Percentiles rank a stretch among this genome's conserved stretches.
Conservation (phyloP, 345 rosid genomes). For the Eucalyptus sp. region DNA sequence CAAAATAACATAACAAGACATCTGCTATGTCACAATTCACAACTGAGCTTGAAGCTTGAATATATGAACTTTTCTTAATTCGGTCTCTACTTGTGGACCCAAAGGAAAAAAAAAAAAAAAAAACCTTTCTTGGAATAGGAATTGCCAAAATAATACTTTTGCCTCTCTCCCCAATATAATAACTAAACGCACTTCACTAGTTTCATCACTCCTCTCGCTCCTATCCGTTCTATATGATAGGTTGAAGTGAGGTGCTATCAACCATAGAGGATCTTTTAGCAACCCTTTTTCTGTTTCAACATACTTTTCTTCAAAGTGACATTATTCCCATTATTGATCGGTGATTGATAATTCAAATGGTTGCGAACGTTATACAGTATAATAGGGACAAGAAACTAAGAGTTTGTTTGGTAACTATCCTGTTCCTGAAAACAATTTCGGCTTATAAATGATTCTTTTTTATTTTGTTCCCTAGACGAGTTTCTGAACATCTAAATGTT, state of each 20-base stretch:
- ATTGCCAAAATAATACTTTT: not conserved
- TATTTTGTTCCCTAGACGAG: no score
- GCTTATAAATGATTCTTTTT: no score
- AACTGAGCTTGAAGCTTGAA: not conserved
- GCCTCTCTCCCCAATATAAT: not conserved
- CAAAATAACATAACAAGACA: not conserved
- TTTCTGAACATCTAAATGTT: no score
- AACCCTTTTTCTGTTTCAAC: not conserved
- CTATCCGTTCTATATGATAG: not conserved
- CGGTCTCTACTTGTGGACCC: not conserved
- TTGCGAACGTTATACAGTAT: no score
- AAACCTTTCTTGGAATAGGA: not conserved
- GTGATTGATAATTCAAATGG: not conserved
- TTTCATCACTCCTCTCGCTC: not conserved
- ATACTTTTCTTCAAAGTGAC: not conserved
- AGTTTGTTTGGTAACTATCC: no score
- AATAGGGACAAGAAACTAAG: no score
- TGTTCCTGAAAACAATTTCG: accelerated
- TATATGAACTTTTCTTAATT: not conserved
- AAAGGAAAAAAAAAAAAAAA: not conserved
- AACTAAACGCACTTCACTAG: not conserved
- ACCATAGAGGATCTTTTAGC: not conserved
- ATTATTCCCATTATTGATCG: not conserved
- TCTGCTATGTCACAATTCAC: not conserved
- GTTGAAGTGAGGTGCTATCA: not conserved